Percentiles rank a stretch among this genome's conserved stretches.
These are phyloP conservation scores for Eimeria nieschulzi DNA, from an alignment of 169 alveolate genomes.

Conservation along the genomic window DNA sequence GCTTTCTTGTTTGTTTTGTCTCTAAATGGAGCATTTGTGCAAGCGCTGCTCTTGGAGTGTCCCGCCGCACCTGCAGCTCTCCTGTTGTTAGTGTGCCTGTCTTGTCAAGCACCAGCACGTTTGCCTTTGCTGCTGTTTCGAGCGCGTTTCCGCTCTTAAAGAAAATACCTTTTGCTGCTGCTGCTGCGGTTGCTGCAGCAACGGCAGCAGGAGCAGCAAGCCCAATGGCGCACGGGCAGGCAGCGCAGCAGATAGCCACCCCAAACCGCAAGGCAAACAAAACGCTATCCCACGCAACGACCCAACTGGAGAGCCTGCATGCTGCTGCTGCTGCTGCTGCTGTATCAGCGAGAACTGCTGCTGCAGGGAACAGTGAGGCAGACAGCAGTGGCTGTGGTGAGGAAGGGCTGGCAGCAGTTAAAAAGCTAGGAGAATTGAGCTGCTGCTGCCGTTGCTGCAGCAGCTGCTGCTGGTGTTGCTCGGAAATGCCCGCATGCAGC, in stretches of 20 bases:
- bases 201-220: conserved; percentile 79
- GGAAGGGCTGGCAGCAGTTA: not conserved
- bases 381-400: not conserved
- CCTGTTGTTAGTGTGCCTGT: conserved; percentile 78
- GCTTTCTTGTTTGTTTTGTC: not conserved
- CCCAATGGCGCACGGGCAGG: conserved; percentile 90
- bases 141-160: conserved; percentile 68
- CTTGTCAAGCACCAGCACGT: conserved; percentile 71
- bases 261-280: conserved; percentile 83
- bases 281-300: conserved; percentile 61
- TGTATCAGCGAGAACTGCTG: not conserved
- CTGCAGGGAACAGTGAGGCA: not conserved
- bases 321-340: conserved; percentile 58
- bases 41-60: not conserved
- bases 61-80: conserved; percentile 79
- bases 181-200: conserved; percentile 74
- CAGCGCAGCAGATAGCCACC: conserved; percentile 83
- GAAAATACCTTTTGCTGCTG: conserved; percentile 70
- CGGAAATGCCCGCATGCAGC: conserved; percentile 32
- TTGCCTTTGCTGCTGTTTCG: conserved; percentile 63
- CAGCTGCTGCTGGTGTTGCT: conserved; percentile 17
- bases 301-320: conserved; percentile 42
- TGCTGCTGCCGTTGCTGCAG: conserved; percentile 37
- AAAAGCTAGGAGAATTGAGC: not conserved
- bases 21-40: not conserved